Evolutionary conservation across 257 asterid genomes (phyloP).

Genomic region (Solanum clarkiae): DNA sequence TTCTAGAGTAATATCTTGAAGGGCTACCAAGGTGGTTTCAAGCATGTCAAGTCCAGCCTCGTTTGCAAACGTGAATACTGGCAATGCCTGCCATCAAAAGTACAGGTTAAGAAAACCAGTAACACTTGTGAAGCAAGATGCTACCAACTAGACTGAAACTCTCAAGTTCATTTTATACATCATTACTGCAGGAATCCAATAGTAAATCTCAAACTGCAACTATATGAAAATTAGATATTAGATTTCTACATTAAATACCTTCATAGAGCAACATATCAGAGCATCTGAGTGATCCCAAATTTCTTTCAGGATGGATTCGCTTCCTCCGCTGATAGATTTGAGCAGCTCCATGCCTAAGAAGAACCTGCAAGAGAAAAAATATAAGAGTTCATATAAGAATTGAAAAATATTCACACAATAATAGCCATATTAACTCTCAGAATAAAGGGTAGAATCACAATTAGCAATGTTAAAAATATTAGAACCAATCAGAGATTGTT

Average conservation of each 20-base stretch:
- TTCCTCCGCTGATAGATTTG: slow-evolving; percentile 53
- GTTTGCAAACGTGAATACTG: slow-evolving; percentile 80
- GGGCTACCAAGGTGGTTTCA: slow-evolving; percentile 79
- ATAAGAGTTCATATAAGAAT: neutral
- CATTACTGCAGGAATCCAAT: neutral
- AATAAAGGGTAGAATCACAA: neutral
- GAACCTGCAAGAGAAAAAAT: slow-evolving; percentile 29
- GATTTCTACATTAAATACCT: slow-evolving; percentile 25
- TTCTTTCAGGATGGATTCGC: slow-evolving; percentile 51
- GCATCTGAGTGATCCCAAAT: slow-evolving; percentile 96
- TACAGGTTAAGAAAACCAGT: neutral
- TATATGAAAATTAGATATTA: neutral
- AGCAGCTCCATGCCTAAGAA: slow-evolving; percentile 81
- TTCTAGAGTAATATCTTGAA: slow-evolving; percentile 80
- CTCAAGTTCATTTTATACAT: neutral
- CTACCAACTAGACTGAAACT: neutral
- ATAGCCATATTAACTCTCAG: neutral
- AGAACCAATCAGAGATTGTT: neutral
- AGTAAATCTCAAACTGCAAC: neutral
- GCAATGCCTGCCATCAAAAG: slow-evolving; percentile 55
- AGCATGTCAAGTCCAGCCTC: slow-evolving; percentile 98
- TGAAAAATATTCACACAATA: neutral
- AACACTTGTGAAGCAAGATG: neutral
- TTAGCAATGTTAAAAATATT: neutral
- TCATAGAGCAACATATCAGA: slow-evolving; percentile 75